Base-by-base conservation (phyloP, 208 protist species). In the Blechomonas ayalai region DNA sequence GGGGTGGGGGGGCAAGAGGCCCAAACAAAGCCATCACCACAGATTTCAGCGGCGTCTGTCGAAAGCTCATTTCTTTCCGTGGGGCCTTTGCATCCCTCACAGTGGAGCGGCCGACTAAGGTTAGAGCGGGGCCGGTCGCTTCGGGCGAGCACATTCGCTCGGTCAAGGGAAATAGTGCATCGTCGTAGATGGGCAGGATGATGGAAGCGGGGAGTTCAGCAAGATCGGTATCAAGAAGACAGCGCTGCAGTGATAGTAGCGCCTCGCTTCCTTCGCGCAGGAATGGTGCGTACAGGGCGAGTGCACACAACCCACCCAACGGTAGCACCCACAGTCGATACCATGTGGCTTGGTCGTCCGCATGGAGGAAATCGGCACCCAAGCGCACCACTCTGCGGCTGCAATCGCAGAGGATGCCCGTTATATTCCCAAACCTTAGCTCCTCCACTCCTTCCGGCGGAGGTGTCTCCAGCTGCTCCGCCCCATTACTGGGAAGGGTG, bases 101-200 rank as follows among this genome's bases (percentile, higher is more conserved):
- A 15, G 13, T 29, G 7, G 29, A 13, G 29, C 13, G 10, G 8
- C 6, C 16, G 37, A 15, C 7, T 41, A 27, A 12, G 2, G 26
- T 41, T 12, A 27, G 13, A 27, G 24, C 3, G 10, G 26, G 6
- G 24, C 13, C n/a, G n/a, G n/a, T n/a, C n/a, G n/a, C n/a, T n/a
- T n/a, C 29, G 13, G 51, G 49, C 2, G 58, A 60, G 50, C 84
- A 86, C 19, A 89, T 43, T 18, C 59, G 67, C 50, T 93, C 80
- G 25, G 71, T 67, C 18, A 93, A 59, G 2, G 80, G 85, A 16
- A 90, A 82, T 13, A 93, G 53, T 19, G 80, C 70, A 20, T 82
- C 61, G n/a, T 72, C 42, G 67, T 89, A 93, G n/a, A 88, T 45
- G 7, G 44, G 44, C 7, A 49, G 43, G 19, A 86, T 37, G 7